Evolutionary conservation across 106 monocot genomes (phyloP).

Genomic region (Platanthera guangdongensis): DNA sequence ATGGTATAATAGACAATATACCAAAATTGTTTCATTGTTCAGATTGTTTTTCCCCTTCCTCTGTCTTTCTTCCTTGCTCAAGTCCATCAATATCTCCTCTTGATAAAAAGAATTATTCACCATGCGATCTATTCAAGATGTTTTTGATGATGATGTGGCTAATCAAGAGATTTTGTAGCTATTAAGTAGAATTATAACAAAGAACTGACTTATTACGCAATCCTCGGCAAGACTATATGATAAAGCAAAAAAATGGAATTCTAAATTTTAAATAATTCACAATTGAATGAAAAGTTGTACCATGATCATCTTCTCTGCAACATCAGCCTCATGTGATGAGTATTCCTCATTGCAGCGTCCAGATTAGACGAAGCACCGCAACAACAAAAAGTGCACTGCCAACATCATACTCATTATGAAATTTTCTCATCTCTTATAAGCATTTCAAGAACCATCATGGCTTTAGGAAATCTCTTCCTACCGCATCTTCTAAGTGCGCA

Average conservation of each 20-base stretch:
- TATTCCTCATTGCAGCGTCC: not conserved
- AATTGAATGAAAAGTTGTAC: not conserved
- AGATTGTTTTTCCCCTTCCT: too few relatives aligned
- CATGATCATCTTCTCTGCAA: not conserved
- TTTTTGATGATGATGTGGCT: not conserved
- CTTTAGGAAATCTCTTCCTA: slow-evolving; percentile 9
- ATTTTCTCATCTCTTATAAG: slow-evolving; percentile 10
- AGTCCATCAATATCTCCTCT: not conserved
- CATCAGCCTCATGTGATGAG: not conserved
- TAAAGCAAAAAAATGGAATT: not conserved
- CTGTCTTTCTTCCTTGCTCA: too few relatives aligned
- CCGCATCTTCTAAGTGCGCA: slow-evolving; percentile 24
- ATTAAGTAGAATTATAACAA: not conserved
- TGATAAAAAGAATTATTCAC: not conserved
- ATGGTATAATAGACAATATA: too few relatives aligned
- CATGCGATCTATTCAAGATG: not conserved
- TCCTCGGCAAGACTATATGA: not conserved
- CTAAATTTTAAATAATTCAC: not conserved
- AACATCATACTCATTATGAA: not conserved
- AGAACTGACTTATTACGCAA: not conserved
- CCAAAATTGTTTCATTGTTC: too few relatives aligned
- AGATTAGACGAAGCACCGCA: not conserved
- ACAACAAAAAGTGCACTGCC: not conserved
- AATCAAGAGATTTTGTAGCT: not conserved
- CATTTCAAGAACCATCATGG: slow-evolving; percentile 17